A percentile compares a stretch with the other conserved stretches of the same genome.
These are phyloP conservation scores for Sindora glabra DNA, from an alignment of 306 rosid species.

Conservation along the genomic window DNA sequence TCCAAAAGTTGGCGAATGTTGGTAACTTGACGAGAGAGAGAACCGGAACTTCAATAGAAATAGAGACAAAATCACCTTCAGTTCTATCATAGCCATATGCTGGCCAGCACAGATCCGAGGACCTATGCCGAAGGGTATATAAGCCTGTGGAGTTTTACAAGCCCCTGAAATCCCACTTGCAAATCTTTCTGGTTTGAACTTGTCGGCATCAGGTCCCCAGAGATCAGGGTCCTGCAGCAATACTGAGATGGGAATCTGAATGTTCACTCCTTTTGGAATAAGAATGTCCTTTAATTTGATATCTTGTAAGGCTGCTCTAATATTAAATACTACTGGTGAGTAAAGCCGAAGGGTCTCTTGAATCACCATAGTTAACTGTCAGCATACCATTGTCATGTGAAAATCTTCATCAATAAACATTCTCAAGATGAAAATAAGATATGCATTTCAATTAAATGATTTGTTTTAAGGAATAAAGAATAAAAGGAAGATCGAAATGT, in stretches of 20 bases:
- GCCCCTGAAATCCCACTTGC: conserved; percentile 44
- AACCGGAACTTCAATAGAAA: conserved; percentile 23
- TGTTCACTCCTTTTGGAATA: conserved; percentile 49
- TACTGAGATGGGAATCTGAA: conserved; percentile 44
- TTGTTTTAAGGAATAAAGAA: too few species aligned
- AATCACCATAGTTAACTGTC: conserved; percentile 68
- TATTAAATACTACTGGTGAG: conserved; percentile 31
- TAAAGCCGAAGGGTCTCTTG: conserved; percentile 63
- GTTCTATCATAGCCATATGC: conserved; percentile 44
- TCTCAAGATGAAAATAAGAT: not conserved
- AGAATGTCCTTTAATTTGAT: conserved; percentile 30
- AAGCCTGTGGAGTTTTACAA: conserved; percentile 40
- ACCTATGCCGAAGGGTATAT: conserved; percentile 56
- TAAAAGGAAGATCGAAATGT: too few species aligned
- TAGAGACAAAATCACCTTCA: conserved; percentile 41
- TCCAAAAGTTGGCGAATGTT: conserved; percentile 21
- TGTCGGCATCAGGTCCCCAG: conserved; percentile 55
- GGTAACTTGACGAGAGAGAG: conserved; percentile 21
- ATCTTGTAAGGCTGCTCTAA: conserved; percentile 33
- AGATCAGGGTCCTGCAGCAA: conserved; percentile 38
- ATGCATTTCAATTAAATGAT: too few species aligned
- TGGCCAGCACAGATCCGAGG: conserved; percentile 51
- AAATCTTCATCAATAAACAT: not conserved
- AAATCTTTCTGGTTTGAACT: conserved; percentile 62
- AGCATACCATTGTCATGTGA: not conserved